Base-by-base conservation (phyloP, 352 stramenopile species). In the Plasmopara muralis region DNA sequence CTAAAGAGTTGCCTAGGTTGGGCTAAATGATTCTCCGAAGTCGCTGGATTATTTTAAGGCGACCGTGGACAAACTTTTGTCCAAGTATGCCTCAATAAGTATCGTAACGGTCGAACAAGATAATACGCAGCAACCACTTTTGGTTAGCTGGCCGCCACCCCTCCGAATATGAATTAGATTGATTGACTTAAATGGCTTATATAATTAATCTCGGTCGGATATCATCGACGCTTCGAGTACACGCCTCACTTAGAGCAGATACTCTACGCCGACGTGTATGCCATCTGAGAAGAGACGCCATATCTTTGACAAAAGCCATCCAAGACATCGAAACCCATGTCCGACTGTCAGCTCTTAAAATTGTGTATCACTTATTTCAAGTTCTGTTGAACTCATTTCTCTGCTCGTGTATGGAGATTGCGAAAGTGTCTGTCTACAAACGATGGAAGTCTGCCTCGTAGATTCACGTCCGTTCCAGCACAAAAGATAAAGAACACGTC, bases 301-400 rank as follows among this genome's bases (percentile, higher is more conserved):
- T n/a, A 66, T 75, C 64, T 93, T 93, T 28, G 74, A 87, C 28
- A 93, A 64, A 30, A 91, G 50, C 75, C 76, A 93, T 0, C 83
- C 83, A 18, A 93, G 68, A 40, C 64, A 85, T 9, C 77, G 77
- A 31, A 90, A 78, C 4, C 77, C 77, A 92, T 88, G 41, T 89
- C 78, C 0, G 77, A 89, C 54, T 86, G 70, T 25, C 89, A 68
- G 6, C 66, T 53, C 16, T 73, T 50, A 20, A 91, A 89, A 39
- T 89, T 87, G 5, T 63, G 62, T 14, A 53, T 57, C 5, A 89
- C 60, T 14, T 73, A 64, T 25, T 2, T 62, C 62, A 8, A 56
- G 31, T 20, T 76, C 64, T 0, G 61, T 60, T 7, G 28, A 15
- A 54, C 10, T 68, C 48, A 2, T 20, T 29, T 4, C 4, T 45